These are phyloP conservation scores for Erucastrum elatum DNA, from an alignment of 345 rosid species.

Conservation along the genomic window DNA sequence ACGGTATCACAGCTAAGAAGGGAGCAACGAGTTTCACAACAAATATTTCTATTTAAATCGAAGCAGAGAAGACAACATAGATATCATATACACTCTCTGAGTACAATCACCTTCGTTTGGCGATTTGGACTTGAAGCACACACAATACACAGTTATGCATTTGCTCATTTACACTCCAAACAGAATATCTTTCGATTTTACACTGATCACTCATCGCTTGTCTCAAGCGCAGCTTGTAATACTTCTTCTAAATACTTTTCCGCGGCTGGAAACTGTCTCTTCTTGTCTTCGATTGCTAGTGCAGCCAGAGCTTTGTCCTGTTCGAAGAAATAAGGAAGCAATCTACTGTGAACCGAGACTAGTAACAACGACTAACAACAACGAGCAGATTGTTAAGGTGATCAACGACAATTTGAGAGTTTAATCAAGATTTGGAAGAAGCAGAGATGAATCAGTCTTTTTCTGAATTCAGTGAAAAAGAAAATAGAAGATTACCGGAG, in stretches of 20 bases:
- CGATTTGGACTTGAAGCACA: not conserved
- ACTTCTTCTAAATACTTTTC: conserved; percentile 93
- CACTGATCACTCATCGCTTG: conserved; percentile 30
- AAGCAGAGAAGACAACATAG: not conserved
- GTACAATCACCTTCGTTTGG: not conserved
- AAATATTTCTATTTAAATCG: not conserved
- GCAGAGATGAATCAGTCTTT: not conserved
- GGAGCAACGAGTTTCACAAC: no score
- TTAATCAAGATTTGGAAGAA: conserved; percentile 3
- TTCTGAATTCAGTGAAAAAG: not conserved
- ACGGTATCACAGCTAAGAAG: not conserved
- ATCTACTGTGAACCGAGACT: conserved; percentile 10
- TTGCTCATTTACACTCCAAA: not conserved
- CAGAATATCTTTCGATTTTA: not conserved
- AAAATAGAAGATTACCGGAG: conserved; percentile 59
- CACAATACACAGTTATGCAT: not conserved
- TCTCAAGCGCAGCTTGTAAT: conserved; percentile 72
- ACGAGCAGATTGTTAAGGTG: not conserved
- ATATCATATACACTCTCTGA: not conserved
- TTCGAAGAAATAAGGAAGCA: conserved; percentile 27
- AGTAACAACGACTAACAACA: conserved; percentile 1
- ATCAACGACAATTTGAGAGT: not conserved
- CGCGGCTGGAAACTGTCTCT: conserved; percentile 80
- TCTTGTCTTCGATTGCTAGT: conserved; percentile 90
- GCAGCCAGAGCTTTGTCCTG: conserved; percentile 96